A percentile compares a stretch with the other conserved stretches of the same genome.
phyloP scores from a whole-genome alignment of 2,329 filamentous ascomycete genomes.

The Penicillium fuscoglaucum region DNA sequence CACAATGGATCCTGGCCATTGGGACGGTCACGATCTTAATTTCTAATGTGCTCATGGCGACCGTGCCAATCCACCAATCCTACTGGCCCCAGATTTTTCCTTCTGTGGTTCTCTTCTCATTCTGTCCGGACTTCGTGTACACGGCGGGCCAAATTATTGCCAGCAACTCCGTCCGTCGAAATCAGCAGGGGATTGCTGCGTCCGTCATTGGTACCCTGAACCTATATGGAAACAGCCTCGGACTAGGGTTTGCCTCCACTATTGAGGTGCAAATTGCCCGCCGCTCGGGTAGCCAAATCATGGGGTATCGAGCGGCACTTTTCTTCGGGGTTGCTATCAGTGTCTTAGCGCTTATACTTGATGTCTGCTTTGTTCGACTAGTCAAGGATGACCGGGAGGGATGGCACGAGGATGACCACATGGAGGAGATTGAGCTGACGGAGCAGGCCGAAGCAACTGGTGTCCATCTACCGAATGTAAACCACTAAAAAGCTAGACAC shows the following conservation, averaged over 20 bases:
- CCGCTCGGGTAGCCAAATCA: slow-evolving; percentile 17
- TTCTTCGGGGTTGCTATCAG: slow-evolving; percentile 36
- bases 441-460: slow-evolving; percentile 13
- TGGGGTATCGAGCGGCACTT: slow-evolving; percentile 35
- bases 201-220: slow-evolving; percentile 51
- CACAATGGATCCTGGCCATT: slow-evolving; percentile 52
- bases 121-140: slow-evolving; percentile 53
- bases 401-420: slow-evolving; percentile 26
- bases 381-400: slow-evolving; percentile 38
- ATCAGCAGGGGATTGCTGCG: slow-evolving; percentile 54
- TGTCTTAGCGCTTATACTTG: slow-evolving; percentile 30
- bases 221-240: slow-evolving; percentile 46
- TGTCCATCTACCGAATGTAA: slow-evolving; percentile 1
- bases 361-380: slow-evolving; percentile 33
- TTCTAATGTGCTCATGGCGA: slow-evolving; percentile 43
- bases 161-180: slow-evolving; percentile 51
- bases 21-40: slow-evolving; percentile 38
- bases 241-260: slow-evolving; percentile 48
- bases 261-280: slow-evolving; percentile 33
- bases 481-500: neutral
- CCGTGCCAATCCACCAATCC: slow-evolving; percentile 48
- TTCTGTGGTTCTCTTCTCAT: slow-evolving; percentile 36
- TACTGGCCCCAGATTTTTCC: slow-evolving; percentile 50
- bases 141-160: slow-evolving; percentile 56
- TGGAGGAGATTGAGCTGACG: slow-evolving; percentile 16